Evolutionary conservation across 1,139 yeast genomes (phyloP).

Genomic region (Yamadazyma atlantica): DNA sequence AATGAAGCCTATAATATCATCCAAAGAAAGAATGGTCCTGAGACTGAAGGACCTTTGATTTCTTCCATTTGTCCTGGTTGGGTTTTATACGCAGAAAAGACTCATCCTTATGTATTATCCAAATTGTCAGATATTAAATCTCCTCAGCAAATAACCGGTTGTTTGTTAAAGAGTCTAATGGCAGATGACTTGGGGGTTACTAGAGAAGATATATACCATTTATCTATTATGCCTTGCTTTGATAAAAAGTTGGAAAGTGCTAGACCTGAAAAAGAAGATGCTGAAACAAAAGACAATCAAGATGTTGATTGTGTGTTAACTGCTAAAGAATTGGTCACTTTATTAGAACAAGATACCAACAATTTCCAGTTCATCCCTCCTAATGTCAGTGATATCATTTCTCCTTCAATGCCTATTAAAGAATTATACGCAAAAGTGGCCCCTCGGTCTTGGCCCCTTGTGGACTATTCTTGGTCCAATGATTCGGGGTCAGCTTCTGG

Average conservation of each 20-base stretch:
- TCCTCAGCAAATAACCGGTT: conserved; percentile 92
- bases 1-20: conserved; percentile 55
- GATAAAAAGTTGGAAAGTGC: conserved; percentile 96
- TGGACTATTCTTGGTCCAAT: conserved; percentile 62
- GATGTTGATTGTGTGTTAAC: conserved; percentile 96
- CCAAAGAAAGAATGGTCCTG: conserved; percentile 18
- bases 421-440: conserved; percentile 38
- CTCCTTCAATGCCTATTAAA: conserved; percentile 12
- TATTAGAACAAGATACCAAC: conserved; percentile 49
- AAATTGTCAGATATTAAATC: conserved; percentile 66
- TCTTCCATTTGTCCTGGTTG: conserved; percentile 92
- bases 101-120: conserved; percentile 82
- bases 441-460: conserved; percentile 59
- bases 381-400: conserved; percentile 13
- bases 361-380: conserved; percentile 22
- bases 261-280: conserved; percentile 56
- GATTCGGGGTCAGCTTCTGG: conserved; percentile 86
- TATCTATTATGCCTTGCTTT: conserved; percentile 93
- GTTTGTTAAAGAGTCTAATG: conserved; percentile 61
- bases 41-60: conserved; percentile 43
- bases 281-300: conserved; percentile 11
- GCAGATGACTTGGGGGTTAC: conserved; percentile 36
- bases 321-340: conserved; percentile 77
- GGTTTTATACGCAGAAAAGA: conserved; percentile 93
- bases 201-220: conserved; percentile 60